Evolutionary conservation across 1,284 basidiomycete genomes (phyloP).

Genomic region (Heterobasidion parviporum): DNA sequence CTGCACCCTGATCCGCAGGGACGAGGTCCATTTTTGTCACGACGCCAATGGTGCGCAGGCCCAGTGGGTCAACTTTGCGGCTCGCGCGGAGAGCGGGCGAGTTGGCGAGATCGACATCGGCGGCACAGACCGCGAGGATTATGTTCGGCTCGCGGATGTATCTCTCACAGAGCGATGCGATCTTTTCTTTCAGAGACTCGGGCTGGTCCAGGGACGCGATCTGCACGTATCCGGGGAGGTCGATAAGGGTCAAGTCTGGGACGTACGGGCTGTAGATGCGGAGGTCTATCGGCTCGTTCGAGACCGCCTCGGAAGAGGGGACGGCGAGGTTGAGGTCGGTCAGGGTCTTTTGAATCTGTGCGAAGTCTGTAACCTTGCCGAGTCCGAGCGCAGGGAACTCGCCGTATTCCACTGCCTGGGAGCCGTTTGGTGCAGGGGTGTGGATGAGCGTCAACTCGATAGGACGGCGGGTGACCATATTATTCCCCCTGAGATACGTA

Average conservation of each 20-base stretch:
- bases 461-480: slow-evolving; percentile 98
- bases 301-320: slow-evolving; percentile 82
- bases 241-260: slow-evolving; percentile 95
- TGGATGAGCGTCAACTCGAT: slow-evolving; percentile 97
- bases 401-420: slow-evolving; percentile 77
- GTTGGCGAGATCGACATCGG: slow-evolving; percentile 98
- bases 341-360: slow-evolving; percentile 85
- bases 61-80: slow-evolving; percentile 90
- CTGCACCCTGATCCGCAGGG: slow-evolving; percentile 73
- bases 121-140: slow-evolving; percentile 95
- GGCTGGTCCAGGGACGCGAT: slow-evolving; percentile 94
- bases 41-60: slow-evolving; percentile 93
- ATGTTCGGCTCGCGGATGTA: slow-evolving; percentile 99
- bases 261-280: slow-evolving; percentile 94
- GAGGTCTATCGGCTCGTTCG: slow-evolving; percentile 92
- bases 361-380: slow-evolving; percentile 85
- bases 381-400: slow-evolving; percentile 89
- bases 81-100: slow-evolving; percentile 93
- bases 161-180: slow-evolving; percentile 83
- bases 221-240: slow-evolving; percentile 96
- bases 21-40: slow-evolving; percentile 99
- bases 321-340: slow-evolving; percentile 95
- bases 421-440: slow-evolving; percentile 56
- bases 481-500: slow-evolving; percentile 69
- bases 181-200: slow-evolving; percentile 90